These are phyloP conservation scores for Moricandia arvensis DNA, from an alignment of 345 rosid genomes.

Conservation along the genomic window DNA sequence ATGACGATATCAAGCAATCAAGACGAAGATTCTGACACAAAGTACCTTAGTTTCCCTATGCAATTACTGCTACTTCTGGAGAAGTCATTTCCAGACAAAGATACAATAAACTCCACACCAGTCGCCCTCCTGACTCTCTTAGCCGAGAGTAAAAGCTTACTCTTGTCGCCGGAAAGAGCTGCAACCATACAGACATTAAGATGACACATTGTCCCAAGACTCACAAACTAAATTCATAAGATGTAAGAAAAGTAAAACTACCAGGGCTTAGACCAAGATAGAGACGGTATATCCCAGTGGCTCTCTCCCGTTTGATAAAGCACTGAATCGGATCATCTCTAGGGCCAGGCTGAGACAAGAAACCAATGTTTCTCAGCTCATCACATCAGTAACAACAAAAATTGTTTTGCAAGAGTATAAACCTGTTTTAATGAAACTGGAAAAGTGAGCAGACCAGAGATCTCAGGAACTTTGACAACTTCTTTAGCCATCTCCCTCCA, in stretches of 20 bases:
- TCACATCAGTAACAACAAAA: too few species aligned
- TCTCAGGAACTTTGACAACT: slow-evolving; percentile 61
- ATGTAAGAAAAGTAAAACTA: background rate
- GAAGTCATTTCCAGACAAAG: slow-evolving; percentile 62
- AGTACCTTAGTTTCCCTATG: slow-evolving; percentile 74
- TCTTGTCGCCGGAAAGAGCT: slow-evolving; percentile 74
- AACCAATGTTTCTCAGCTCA: too few species aligned
- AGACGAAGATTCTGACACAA: background rate
- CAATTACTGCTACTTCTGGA: slow-evolving; percentile 57
- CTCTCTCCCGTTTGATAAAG: slow-evolving; percentile 77
- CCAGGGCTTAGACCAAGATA: slow-evolving; percentile 89
- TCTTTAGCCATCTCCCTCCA: slow-evolving; percentile 79
- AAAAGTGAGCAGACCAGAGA: slow-evolving; percentile 70
- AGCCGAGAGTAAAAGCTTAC: slow-evolving; percentile 78
- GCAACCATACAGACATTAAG: slow-evolving; percentile 1
- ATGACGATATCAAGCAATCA: slow-evolving; percentile 1
- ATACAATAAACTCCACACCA: slow-evolving; percentile 68
- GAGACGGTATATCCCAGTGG: slow-evolving; percentile 60
- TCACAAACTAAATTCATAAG: background rate
- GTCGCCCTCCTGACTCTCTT: slow-evolving; percentile 71
- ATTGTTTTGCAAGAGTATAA: too few species aligned
- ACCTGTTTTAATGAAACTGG: slow-evolving; percentile 88
- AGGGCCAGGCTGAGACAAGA: slow-evolving; percentile 73
- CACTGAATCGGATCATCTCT: slow-evolving; percentile 84
- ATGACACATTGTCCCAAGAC: background rate